A percentile compares a stretch with the other conserved stretches of the same genome.
Conservation (phyloP, 106 monocot species). For the Allium fistulosum region DNA sequence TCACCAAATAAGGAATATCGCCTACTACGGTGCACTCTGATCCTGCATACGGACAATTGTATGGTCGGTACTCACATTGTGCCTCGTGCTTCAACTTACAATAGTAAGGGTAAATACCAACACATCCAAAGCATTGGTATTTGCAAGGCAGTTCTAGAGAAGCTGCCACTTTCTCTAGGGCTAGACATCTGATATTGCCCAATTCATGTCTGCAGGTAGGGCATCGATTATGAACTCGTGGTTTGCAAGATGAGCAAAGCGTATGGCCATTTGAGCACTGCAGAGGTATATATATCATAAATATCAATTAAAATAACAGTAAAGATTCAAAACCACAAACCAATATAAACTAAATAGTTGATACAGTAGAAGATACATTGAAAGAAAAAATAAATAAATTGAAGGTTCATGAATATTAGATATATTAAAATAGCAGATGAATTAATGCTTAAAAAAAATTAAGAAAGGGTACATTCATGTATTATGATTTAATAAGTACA, state of each 20-base stretch:
- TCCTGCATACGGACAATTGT: slow-evolving; percentile 41
- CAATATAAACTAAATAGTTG: no score
- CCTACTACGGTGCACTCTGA: slow-evolving; percentile 35
- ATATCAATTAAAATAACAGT: no score
- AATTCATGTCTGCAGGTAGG: slow-evolving; percentile 42
- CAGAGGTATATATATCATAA: background rate
- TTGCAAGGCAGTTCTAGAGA: slow-evolving; percentile 42
- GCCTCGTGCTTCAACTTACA: slow-evolving; percentile 41
- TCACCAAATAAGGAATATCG: slow-evolving; percentile 29
- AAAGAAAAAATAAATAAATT: no score
- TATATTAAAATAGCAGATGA: no score
- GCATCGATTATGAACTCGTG: slow-evolving; percentile 34
- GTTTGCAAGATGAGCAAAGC: slow-evolving; percentile 37
- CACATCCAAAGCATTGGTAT: slow-evolving; percentile 34
- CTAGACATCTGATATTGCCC: slow-evolving; percentile 42
- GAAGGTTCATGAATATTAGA: no score
- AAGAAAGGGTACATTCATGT: no score
- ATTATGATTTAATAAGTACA: no score
- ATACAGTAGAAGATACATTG: no score
- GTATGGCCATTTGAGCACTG: slow-evolving; percentile 46
- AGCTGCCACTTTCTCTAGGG: slow-evolving; percentile 33
- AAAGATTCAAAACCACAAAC: no score
- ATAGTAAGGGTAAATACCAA: slow-evolving; percentile 31
- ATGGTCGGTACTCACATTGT: slow-evolving; percentile 30
- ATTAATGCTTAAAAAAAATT: no score